A percentile compares a stretch with the other conserved stretches of the same genome.
These are phyloP conservation scores for Larix kaempferi DNA, from an alignment of 75 land plant genomes.

Conservation along the genomic window DNA sequence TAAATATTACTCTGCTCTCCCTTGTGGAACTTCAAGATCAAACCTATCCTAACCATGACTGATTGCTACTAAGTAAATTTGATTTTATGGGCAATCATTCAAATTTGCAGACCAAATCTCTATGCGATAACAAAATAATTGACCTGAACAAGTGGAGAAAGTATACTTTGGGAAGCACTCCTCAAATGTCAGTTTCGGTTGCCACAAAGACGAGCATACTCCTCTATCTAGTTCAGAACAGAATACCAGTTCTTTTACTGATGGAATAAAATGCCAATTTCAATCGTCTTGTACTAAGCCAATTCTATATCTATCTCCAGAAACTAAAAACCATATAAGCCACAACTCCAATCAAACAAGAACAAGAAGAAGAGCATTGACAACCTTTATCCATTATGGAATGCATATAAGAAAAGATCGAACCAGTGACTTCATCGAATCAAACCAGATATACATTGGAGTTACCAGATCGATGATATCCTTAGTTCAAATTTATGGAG, in stretches of 20 bases:
- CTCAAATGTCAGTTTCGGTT: too few relatives aligned
- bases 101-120: not conserved
- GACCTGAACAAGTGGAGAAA: not conserved
- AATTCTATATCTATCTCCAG: too few relatives aligned
- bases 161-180: not conserved
- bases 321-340: not conserved
- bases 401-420: not conserved
- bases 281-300: too few relatives aligned
- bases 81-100: not conserved
- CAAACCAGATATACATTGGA: too few relatives aligned
- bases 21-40: not conserved
- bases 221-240: too few relatives aligned
- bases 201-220: too few relatives aligned
- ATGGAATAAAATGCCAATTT: too few relatives aligned
- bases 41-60: not conserved
- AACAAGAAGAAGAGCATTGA: not conserved
- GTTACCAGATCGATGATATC: too few relatives aligned
- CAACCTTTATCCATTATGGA: not conserved
- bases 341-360: not conserved
- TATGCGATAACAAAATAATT: not conserved
- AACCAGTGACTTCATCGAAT: too few relatives aligned
- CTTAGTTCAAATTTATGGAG: too few relatives aligned
- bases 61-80: not conserved
- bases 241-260: too few relatives aligned
- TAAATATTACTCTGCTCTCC: not conserved